Percentiles rank a stretch among this genome's conserved stretches.
Conservation (phyloP, 371 early-diverging fungal species). For the Rhizopus stolonifer region DNA sequence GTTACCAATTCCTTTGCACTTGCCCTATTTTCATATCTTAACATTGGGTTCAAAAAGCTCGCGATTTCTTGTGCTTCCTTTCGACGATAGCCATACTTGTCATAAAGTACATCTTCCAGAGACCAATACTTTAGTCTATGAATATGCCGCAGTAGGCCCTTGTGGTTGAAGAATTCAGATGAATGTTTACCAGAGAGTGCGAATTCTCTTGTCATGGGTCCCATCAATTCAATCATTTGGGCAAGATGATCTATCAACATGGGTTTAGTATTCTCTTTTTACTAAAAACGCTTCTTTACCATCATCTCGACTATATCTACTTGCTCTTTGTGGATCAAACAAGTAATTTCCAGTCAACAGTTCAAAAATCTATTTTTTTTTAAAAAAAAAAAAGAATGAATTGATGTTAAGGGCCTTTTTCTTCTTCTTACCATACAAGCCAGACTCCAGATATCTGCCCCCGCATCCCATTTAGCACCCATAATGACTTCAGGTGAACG, state of each 20-base stretch:
- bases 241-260: constrained; percentile 94
- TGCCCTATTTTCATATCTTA: constrained; percentile 63
- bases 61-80: constrained; percentile 61
- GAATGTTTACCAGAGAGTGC: constrained; percentile 77
- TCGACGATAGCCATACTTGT: constrained; percentile 72
- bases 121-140: constrained; percentile 79
- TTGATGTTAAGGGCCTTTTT: no score
- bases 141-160: constrained; percentile 84
- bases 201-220: constrained; percentile 73
- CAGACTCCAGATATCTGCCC: constrained; percentile 98
- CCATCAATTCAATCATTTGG: constrained; percentile 93
- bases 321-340: constrained; percentile 90
- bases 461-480: constrained; percentile 88
- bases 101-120: constrained; percentile 78
- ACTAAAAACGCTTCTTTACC: constrained; percentile 52
- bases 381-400: background rate
- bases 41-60: constrained; percentile 73
- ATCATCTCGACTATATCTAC: constrained; percentile 86
- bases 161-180: constrained; percentile 75
- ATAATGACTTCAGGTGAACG: constrained; percentile 97
- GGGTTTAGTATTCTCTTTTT: no score
- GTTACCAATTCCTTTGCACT: constrained; percentile 55
- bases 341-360: constrained; percentile 93
- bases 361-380: constrained; percentile 63
- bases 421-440: constrained; percentile 80